Percentiles rank a stretch among this genome's conserved stretches.
These are phyloP conservation scores for Stereocaulon alpinum DNA, from an alignment of 495 filamentous ascomycete genomes.

Conservation along the genomic window DNA sequence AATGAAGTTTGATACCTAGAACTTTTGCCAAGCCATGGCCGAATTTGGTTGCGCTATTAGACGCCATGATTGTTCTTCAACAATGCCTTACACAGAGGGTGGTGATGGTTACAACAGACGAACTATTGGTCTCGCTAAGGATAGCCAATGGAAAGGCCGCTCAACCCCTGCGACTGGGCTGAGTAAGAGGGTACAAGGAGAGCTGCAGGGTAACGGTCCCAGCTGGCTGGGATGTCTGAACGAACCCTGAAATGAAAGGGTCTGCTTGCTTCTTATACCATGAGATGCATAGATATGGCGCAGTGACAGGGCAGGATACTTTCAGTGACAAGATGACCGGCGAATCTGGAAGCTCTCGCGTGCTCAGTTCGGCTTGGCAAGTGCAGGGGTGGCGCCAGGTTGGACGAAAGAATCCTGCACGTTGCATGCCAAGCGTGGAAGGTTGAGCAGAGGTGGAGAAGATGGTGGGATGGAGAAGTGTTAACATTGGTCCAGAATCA, in stretches of 20 bases:
- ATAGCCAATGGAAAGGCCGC: neutral
- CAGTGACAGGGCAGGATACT: neutral
- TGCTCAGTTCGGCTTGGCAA: neutral
- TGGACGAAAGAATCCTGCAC: no score
- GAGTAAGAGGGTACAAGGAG: neutral
- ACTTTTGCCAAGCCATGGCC: conserved; percentile 67
- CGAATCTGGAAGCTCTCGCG: neutral
- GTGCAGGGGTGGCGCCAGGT: neutral
- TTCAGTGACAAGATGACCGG: neutral
- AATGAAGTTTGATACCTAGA: conserved; percentile 76
- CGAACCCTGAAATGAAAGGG: neutral
- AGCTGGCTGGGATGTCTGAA: neutral
- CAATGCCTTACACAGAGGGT: neutral
- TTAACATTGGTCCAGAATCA: neutral
- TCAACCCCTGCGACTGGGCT: neutral
- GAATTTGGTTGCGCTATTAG: conserved; percentile 36
- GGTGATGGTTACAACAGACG: neutral
- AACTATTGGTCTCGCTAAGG: neutral
- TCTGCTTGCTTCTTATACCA: neutral
- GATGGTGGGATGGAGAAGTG: neutral
- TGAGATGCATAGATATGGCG: neutral
- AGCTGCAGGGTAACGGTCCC: neutral
- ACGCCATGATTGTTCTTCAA: conserved; percentile 3
- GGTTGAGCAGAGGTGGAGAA: neutral
- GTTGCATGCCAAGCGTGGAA: no score